Conservation (phyloP, 495 filamentous ascomycete genomes). For the Xylaria castorea region DNA sequence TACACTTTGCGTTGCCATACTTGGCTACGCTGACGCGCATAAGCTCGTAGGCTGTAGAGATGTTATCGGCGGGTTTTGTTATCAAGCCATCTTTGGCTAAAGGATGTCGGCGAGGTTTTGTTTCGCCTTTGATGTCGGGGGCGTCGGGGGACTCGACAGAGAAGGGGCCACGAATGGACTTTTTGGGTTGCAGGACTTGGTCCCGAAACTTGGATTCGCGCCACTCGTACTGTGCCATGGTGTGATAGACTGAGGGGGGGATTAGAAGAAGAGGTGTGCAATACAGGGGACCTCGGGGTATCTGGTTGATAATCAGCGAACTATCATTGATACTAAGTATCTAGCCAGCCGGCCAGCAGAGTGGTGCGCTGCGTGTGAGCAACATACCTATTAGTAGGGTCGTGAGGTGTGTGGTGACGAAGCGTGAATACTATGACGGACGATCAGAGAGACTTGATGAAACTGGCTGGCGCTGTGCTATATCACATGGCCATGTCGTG, state of each 20-base stretch:
- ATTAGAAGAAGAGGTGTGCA: neutral
- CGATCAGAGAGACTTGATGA: neutral
- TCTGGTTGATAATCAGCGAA: constrained; percentile 5
- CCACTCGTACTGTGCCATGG: constrained; percentile 35
- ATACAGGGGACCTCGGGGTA: neutral
- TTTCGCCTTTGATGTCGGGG: constrained; percentile 81
- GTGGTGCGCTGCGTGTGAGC: neutral
- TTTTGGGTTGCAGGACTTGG: constrained; percentile 62
- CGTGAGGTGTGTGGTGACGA: neutral
- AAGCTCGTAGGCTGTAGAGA: constrained; percentile 87
- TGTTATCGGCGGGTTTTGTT: constrained; percentile 68
- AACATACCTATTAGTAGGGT: constrained; percentile 4
- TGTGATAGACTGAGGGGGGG: neutral
- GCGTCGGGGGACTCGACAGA: constrained; percentile 78
- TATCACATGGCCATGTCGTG: neutral
- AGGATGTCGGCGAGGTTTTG: constrained; percentile 83
- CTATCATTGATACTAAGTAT: neutral
- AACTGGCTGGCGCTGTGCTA: neutral
- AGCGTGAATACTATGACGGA: neutral
- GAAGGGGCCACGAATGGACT: constrained; percentile 68
- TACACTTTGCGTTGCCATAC: constrained; percentile 87
- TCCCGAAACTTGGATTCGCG: constrained; percentile 56
- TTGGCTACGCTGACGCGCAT: constrained; percentile 76
- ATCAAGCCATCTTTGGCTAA: constrained; percentile 72
- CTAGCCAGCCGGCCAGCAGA: neutral